These are phyloP conservation scores for Trichomonas vaginalis DNA, from an alignment of 208 protist genomes.

Conservation along the genomic window DNA sequence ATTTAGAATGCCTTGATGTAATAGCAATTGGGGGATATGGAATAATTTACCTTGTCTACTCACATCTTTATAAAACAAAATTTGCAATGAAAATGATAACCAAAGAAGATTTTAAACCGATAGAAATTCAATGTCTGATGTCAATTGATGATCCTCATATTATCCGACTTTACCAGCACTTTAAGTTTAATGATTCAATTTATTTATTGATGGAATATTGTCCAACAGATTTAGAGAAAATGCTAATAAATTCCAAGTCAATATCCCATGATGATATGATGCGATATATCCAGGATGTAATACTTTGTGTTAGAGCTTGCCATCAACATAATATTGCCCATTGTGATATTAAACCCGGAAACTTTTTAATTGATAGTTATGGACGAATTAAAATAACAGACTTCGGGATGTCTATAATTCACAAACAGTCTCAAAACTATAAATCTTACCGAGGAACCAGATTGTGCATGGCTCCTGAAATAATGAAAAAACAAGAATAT, in stretches of 20 bases:
- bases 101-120: not conserved
- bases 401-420: slow-evolving; percentile 56
- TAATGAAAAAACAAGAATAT: not conserved
- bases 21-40: not conserved
- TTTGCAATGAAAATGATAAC: not conserved
- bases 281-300: not conserved
- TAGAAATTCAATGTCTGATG: not conserved
- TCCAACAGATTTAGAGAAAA: not conserved
- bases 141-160: not conserved
- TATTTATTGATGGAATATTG: not conserved
- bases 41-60: not conserved
- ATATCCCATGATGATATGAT: not conserved
- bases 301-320: not conserved
- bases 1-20: not conserved
- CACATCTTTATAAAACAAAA: not conserved
- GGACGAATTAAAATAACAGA: slow-evolving; percentile 89
- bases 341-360: slow-evolving; percentile 43
- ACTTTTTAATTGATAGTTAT: slow-evolving; percentile 49
- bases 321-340: not conserved
- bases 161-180: not conserved
- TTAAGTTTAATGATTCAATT: not conserved
- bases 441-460: not conserved
- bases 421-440: not conserved
- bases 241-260: not conserved
- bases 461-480: not conserved